Base-by-base conservation (phyloP, 148 eudicot species). In the Vaccinium vitisidaea region DNA sequence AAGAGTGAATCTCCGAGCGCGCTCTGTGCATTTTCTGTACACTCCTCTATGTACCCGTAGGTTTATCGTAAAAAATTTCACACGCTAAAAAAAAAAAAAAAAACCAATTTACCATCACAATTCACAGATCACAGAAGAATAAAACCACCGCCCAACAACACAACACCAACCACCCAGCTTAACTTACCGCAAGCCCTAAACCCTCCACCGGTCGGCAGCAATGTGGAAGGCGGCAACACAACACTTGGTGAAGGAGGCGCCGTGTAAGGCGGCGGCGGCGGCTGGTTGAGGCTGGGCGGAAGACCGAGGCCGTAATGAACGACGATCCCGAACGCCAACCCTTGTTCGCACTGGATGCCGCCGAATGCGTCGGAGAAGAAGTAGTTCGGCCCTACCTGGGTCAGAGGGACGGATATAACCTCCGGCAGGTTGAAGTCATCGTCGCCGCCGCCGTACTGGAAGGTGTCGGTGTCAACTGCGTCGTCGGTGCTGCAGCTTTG, bases 251-350 rank as follows among this genome's bases (percentile, higher is more conserved):
- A 87, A 4, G 98, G 95, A 71, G 94, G 88, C 81, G 87, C 88
- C 13, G 76, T 88, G 75, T 94, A 94, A 14, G 91, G 87, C 1
- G 96, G 98, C 6, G 96, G 96, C 13, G 98, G 98, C 0, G 98
- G 94, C 30, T 95, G 98, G 91, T 90, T 93, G 86, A 95, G 95
- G 89, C 90, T 95, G 2, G 95, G 95, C 0, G 98, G 96, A 4
- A 95, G 94, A n/a, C 98, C 96, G 11, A 88, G 87, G 16, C 98
- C 98, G 52, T 78, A 89, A 18, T 65, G 83, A 4, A 95, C 98
- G 13, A 73, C 46, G 82, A 95, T 91, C 80, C 89, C 85, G 75
- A 95, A 93, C 6, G 91, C 91, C 94, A 95, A 84, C 9, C 98
- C 96, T 0, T 85, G 86, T 61, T 65, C 88, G 79, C 96, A 95